phyloP scores from a whole-genome alignment of 352 stramenopile genomes.

The Peronospora farinosa region DNA sequence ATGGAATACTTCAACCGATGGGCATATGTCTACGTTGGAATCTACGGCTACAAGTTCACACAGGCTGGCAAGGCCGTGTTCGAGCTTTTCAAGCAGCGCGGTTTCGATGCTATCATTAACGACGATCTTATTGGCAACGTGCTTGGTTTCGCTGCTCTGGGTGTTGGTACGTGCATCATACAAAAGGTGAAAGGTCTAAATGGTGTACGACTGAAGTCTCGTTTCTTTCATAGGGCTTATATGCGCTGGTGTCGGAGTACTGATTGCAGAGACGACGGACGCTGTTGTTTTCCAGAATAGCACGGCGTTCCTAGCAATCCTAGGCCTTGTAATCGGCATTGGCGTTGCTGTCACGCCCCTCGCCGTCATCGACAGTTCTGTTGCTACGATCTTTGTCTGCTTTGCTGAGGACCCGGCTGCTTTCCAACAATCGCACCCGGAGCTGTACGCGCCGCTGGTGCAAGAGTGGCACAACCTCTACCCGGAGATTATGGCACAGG shows the following conservation, averaged over 20 bases:
- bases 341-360: constrained; percentile 87
- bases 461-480: constrained; percentile 86
- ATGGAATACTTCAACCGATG: constrained; percentile 92
- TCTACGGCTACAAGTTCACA: constrained; percentile 92
- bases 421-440: constrained; percentile 73
- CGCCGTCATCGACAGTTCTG: constrained; percentile 89
- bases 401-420: constrained; percentile 89
- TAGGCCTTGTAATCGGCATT: constrained; percentile 87
- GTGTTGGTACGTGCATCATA: constrained; percentile 45
- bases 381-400: constrained; percentile 95
- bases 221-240: constrained; percentile 46
- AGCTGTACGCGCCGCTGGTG: constrained; percentile 78
- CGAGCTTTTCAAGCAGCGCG: constrained; percentile 88
- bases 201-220: constrained; percentile 1
- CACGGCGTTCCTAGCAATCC: constrained; percentile 62
- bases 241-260: constrained; percentile 49
- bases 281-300: constrained; percentile 57
- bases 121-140: constrained; percentile 92
- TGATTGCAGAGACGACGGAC: constrained; percentile 46
- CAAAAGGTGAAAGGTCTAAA: not conserved
- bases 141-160: constrained; percentile 85
- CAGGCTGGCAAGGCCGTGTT: constrained; percentile 90
- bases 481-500: constrained; percentile 84
- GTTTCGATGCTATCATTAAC: constrained; percentile 95
- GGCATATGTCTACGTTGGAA: constrained; percentile 92